Evolutionary conservation across 306 rosid genomes (phyloP), one percentile per base, ranked within the genome.

Genomic region (Gastrolobium villosum): DNA sequence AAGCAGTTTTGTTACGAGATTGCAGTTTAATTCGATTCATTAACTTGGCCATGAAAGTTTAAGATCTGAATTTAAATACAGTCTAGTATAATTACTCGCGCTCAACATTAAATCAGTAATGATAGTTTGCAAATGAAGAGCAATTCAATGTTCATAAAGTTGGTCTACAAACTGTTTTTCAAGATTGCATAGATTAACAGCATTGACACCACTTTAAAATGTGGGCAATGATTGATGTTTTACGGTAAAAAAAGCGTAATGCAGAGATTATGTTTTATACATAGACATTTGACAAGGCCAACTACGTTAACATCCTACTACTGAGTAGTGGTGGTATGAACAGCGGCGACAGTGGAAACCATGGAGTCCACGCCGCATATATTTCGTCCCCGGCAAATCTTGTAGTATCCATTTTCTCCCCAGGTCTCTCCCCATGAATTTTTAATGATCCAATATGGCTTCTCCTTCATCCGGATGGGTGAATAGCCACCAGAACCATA

Each of bases 381-480:
- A 50, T 95, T 95, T 37, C 87, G 88, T 55, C 98, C 99, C 52
- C 74, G 64, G 84, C 99, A 95, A 46, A 95, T 95, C 72, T 89
- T 95, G 84, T 95, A 95, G 81, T 40, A 95, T 15, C 99, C 99
- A 59, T 73, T 86, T 86, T 95, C 99, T 82, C 99, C 99, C 99
- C 99, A 95, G 8, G 60, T 86, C 79, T 82, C 88, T 53, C 99
- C 99, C 99, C 99, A 95, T 0, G 99, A 95, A 56, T 95, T 95
- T 53, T 95, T 95, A 0, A 95, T 95, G 77, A 95, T 93, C 99
- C 99, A 95, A 77, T 82, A 93, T 40, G 90, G 90, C 85, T 93
- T 95, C 80, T 93, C 92, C 85, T 93, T 90, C 98, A 95, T 74
- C 72, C 98, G 76, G 63, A 87, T 72, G 1, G 98, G 92, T 41